Evolutionary conservation across 1,284 basidiomycete species (phyloP), one percentile per base, ranked within the genome.

Genomic region (Ustilago loliicola): DNA sequence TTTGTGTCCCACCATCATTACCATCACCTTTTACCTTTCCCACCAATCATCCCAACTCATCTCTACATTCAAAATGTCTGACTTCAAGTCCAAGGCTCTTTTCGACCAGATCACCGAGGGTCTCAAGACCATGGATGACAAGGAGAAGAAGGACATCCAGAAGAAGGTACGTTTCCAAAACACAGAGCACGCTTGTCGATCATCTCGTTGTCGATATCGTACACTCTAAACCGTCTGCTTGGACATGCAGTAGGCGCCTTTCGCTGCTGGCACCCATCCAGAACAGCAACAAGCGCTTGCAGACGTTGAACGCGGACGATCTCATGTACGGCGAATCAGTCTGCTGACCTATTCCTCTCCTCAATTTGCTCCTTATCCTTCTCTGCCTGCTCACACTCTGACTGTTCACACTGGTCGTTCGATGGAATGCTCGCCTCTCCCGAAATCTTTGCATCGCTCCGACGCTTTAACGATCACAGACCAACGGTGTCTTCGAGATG

Each of bases 401-500:
- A 7, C 9, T 10, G 6, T 11, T 34, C 32, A 38, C 9, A 38
- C 13, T 7, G 8, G 3, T 38, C 3, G 9, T 38, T 38, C 13
- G 6, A n/a, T n/a, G n/a, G n/a, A n/a, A n/a, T n/a, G n/a, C n/a
- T n/a, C n/a, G n/a, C n/a, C n/a, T 15, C 42, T 45, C 42, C n/a
- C 21, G 17, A 19, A 21, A 21, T 21, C 42, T 45, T 11, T n/a
- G 5, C 42, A 21, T 13, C 15, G 17, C 15, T 6, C 25, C n/a
- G 19, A 17, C 23, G 40, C 17, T 38, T 38, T 25, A 27, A 8
- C 50, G 30, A 29, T 19, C 30, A 47, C n/a, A 96, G 95, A 94
- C 93, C 72, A 95, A 94, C 86, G 94, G 93, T 79, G 91, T 96
- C 87, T 96, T 98, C 87, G 93, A 96, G 88, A 89, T 98, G 73